These are phyloP conservation scores for Medicago truncatula DNA, from an alignment of 306 rosid genomes.

Conservation along the genomic window MtrunA17r5.0-ANR NC_053044.1:57546501-57547000, in stretches of 20 bases:
- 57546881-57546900: not conserved
- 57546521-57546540: constrained; percentile 13
- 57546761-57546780: constrained; percentile 39
- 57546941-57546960: constrained; percentile 20
- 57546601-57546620: constrained; percentile 4
- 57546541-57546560: not conserved
- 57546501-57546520: constrained; percentile 54
- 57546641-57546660: constrained; percentile 5
- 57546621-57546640: constrained; percentile 4
- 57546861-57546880: not conserved
- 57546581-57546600: not conserved
- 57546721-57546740: constrained; percentile 35
- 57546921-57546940: constrained; percentile 16
- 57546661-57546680: constrained; percentile 39
- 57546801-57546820: constrained; percentile 25
- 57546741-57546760: constrained; percentile 36
- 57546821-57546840: constrained; percentile 18
- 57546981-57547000: not conserved
- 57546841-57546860: constrained; percentile 37
- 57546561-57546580: too few relatives aligned
- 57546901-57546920: not conserved
- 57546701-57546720: constrained; percentile 29
- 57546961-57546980: too few relatives aligned
- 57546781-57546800: constrained; percentile 14
- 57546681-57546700: constrained; percentile 30